These are phyloP conservation scores for Mollisiaceae sp. DNA, from an alignment of 2,329 filamentous ascomycete genomes.

Conservation along the genomic window DNA sequence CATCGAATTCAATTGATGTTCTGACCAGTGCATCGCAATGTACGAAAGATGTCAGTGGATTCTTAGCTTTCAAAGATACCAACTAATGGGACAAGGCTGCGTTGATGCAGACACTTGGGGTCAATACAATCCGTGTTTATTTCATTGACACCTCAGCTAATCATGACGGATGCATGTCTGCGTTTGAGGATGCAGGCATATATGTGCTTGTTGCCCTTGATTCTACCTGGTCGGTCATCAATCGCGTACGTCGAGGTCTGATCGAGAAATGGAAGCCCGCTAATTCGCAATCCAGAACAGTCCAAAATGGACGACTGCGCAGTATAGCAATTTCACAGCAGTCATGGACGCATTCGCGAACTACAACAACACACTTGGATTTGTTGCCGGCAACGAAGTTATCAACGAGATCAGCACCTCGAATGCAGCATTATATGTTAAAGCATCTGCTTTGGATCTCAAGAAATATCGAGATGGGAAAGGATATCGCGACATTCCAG, in stretches of 20 bases:
- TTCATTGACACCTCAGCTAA: conserved; percentile 69
- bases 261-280: not conserved
- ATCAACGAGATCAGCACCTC: conserved; percentile 52
- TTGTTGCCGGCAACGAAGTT: conserved; percentile 63
- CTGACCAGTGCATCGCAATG: conserved; percentile 77
- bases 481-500: conserved; percentile 54
- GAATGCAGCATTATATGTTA: conserved; percentile 56
- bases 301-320: conserved; percentile 75
- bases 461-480: conserved; percentile 54
- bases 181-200: conserved; percentile 74
- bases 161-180: conserved; percentile 71
- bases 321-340: conserved; percentile 60
- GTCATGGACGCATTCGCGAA: conserved; percentile 66
- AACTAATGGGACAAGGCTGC: conserved; percentile 14
- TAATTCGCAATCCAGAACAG: conserved; percentile 48
- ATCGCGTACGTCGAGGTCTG: conserved; percentile 53
- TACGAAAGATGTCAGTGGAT: conserved; percentile 64
- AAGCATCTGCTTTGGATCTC: conserved; percentile 60
- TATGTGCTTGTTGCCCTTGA: conserved; percentile 78
- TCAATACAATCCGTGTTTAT: conserved; percentile 59
- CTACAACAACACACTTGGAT: conserved; percentile 69
- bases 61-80: not conserved
- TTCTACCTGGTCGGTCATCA: conserved; percentile 50
- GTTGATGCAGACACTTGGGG: conserved; percentile 16
- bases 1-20: conserved; percentile 64